Conservation (phyloP, 768 basidiomycete species). For the Mycena metata region DNA sequence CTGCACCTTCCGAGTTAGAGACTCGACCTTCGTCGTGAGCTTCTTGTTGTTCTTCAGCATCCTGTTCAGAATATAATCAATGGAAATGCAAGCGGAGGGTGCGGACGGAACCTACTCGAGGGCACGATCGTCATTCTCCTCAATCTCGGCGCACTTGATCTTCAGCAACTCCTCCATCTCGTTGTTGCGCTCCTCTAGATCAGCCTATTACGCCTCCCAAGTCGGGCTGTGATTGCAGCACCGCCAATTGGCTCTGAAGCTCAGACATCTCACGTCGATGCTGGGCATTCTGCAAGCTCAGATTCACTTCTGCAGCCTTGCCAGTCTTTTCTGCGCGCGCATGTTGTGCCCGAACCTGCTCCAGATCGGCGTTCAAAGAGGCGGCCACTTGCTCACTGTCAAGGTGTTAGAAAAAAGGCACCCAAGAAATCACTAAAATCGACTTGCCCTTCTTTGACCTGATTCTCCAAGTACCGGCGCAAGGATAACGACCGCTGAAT, state of each 20-base stretch:
- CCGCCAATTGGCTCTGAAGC: conserved; percentile 69
- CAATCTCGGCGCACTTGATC: conserved; percentile 81
- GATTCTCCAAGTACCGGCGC: conserved; percentile 72
- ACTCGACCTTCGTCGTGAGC: conserved; percentile 75
- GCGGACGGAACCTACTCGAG: conserved; percentile 70
- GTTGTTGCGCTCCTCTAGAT: conserved; percentile 76
- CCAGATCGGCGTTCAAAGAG: conserved; percentile 55
- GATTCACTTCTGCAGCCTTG: conserved; percentile 75
- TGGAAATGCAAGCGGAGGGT: background rate
- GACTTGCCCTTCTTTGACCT: conserved; percentile 72
- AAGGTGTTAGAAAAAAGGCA: conserved; percentile 24
- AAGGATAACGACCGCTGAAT: conserved; percentile 74
- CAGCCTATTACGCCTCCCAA: conserved; percentile 67
- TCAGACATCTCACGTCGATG: conserved; percentile 74
- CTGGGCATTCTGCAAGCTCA: conserved; percentile 74
- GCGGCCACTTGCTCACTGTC: conserved; percentile 63
- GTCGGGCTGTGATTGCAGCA: conserved; percentile 66
- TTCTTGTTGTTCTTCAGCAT: conserved; percentile 88
- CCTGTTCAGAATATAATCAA: conserved; percentile 52
- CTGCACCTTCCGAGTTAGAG: conserved; percentile 79
- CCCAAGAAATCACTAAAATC: conserved; percentile 10
- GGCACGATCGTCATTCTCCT: conserved; percentile 86
- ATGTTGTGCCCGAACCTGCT: conserved; percentile 59
- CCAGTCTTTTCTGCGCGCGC: conserved; percentile 68
- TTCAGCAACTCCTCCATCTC: conserved; percentile 83